Evolutionary conservation across 23 red algal species (phyloP).

Genomic region (Gracilaria domingensis): DNA sequence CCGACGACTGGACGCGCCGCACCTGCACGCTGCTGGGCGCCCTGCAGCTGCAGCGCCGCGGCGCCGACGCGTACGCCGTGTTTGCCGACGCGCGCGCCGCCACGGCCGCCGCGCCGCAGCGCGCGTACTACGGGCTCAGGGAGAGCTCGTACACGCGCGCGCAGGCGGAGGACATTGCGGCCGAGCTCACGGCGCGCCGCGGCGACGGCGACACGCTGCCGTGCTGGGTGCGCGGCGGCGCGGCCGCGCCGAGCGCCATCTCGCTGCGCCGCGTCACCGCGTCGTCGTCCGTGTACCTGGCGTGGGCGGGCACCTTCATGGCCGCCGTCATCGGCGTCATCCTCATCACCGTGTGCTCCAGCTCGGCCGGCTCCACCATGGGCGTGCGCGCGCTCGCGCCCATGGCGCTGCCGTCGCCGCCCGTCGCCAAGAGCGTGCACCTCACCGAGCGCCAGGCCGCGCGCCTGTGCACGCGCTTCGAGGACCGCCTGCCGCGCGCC

Average conservation of each 20-base stretch:
- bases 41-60: neutral
- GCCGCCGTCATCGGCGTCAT: constrained; percentile 48
- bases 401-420: neutral
- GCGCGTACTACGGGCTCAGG: neutral
- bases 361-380: neutral
- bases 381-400: neutral
- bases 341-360: constrained; percentile 20
- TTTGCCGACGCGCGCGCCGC: neutral
- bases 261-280: neutral
- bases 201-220: neutral
- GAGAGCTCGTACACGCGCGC: neutral
- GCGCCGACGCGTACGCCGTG: neutral
- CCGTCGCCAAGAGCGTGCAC: constrained; percentile 9
- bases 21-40: neutral
- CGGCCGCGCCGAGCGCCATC: neutral
- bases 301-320: constrained; percentile 52
- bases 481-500: neutral
- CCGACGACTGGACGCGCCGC: neutral
- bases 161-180: neutral
- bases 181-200: neutral
- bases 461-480: constrained; percentile 3
- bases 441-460: constrained; percentile 14
- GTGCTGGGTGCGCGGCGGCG: constrained; percentile 9
- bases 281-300: constrained; percentile 24
- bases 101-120: neutral